These are phyloP conservation scores for Fusarium illudens DNA, from an alignment of 2,329 filamentous ascomycete genomes.

Conservation along the genomic window DNA sequence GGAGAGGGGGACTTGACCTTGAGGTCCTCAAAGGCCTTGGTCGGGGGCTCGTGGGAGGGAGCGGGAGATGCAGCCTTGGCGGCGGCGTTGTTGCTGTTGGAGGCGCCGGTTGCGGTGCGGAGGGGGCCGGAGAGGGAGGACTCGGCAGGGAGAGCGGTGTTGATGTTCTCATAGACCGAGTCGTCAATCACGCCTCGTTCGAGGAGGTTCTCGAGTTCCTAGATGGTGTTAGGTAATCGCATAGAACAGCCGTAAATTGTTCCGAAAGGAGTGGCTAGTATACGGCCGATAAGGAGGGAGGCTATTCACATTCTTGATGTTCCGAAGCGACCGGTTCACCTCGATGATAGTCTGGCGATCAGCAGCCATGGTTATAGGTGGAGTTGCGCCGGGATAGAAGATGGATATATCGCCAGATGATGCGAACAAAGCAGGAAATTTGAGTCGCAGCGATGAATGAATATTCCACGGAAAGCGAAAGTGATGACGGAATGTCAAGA, in stretches of 20 bases:
- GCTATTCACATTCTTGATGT: constrained; percentile 77
- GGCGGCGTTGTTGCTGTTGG: constrained; percentile 44
- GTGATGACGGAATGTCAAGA: constrained; percentile 14
- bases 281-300: neutral
- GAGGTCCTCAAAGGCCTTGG: constrained; percentile 55
- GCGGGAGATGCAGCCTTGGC: constrained; percentile 42
- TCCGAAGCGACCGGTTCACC: constrained; percentile 85
- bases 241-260: neutral
- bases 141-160: constrained; percentile 77
- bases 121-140: constrained; percentile 63
- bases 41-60: constrained; percentile 45
- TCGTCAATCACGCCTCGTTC: constrained; percentile 83
- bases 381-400: constrained; percentile 9
- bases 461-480: constrained; percentile 5
- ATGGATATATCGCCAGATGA: neutral
- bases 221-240: constrained; percentile 13
- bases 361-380: constrained; percentile 51
- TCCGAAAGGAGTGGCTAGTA: neutral
- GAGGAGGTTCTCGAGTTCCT: constrained; percentile 92
- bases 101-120: constrained; percentile 50
- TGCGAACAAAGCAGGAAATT: neutral
- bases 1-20: constrained; percentile 47
- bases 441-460: neutral
- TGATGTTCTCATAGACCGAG: constrained; percentile 77
- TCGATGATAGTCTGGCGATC: constrained; percentile 69